Percentiles rank a stretch among this genome's conserved stretches.
phyloP scores from a whole-genome alignment of 345 rosid genomes.

The Populus alba region DNA sequence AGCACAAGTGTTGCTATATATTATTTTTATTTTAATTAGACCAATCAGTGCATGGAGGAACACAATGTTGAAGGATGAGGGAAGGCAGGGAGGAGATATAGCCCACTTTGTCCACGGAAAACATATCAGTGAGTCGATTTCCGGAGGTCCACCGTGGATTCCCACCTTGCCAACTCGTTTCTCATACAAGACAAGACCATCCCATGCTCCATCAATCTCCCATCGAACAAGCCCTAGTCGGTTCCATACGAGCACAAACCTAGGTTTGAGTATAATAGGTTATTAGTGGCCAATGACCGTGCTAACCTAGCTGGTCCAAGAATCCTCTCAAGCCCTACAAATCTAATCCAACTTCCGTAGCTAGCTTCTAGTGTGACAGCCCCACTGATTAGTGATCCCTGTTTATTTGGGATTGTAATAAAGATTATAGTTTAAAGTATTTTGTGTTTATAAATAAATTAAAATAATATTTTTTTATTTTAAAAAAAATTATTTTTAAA shows the following conservation, averaged over 20 bases:
- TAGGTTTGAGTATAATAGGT: background rate
- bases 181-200: slow-evolving; percentile 4
- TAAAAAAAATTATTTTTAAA: too few relatives aligned
- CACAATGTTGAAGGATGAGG: background rate
- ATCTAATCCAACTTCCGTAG: slow-evolving; percentile 13
- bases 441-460: too few relatives aligned
- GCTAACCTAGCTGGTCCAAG: background rate
- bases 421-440: accelerated
- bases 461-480: too few relatives aligned
- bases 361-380: too few relatives aligned
- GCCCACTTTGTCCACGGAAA: slow-evolving; percentile 8
- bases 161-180: slow-evolving; percentile 18
- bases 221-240: background rate
- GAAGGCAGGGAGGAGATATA: slow-evolving; percentile 11
- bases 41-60: slow-evolving; percentile 11
- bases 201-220: background rate
- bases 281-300: slow-evolving; percentile 8
- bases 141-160: slow-evolving; percentile 18
- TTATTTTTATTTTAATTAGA: background rate
- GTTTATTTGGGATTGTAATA: too few relatives aligned
- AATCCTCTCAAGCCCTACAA: slow-evolving; percentile 21
- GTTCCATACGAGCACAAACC: slow-evolving; percentile 26
- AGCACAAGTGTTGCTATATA: too few relatives aligned
- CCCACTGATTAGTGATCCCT: too few relatives aligned
- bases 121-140: background rate